Percentiles rank a stretch among this genome's conserved stretches.
Evolutionary conservation across 768 basidiomycete genomes (phyloP).

Genomic region (Suillus decipiens): DNA sequence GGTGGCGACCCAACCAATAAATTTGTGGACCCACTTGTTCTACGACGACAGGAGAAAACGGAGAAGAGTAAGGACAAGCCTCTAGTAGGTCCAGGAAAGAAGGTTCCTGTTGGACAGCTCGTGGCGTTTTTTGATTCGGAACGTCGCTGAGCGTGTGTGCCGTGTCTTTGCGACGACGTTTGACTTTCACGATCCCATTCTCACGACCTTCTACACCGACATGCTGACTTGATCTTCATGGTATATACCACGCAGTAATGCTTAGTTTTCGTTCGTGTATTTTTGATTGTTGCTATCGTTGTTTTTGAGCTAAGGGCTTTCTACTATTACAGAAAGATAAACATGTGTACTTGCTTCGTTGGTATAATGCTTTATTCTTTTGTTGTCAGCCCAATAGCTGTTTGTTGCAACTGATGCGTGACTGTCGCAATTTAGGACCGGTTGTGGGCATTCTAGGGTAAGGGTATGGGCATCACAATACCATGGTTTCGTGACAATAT

Average conservation of each 20-base stretch:
- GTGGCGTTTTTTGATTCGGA: conserved; percentile 80
- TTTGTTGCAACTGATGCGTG: neutral
- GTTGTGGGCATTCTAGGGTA: neutral
- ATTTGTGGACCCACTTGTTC: conserved; percentile 78
- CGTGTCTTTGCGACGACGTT: neutral
- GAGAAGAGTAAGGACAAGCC: conserved; percentile 42
- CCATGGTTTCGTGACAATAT: neutral
- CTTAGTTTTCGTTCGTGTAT: conserved; percentile 8
- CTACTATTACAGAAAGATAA: no score
- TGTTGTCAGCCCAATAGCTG: neutral
- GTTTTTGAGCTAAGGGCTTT: neutral
- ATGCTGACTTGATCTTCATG: conserved; percentile 8
- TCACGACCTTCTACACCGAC: neutral
- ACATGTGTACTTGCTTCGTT: neutral
- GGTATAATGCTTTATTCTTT: neutral
- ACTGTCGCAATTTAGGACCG: neutral
- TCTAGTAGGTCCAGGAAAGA: conserved; percentile 43
- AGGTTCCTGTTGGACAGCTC: conserved; percentile 74
- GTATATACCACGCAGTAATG: conserved; percentile 3
- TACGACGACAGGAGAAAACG: conserved; percentile 62
- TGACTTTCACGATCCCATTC: conserved; percentile 1
- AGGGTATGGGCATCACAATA: neutral
- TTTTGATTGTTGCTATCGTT: conserved; percentile 10
- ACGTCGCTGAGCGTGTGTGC: conserved; percentile 12
- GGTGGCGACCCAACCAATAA: conserved; percentile 30